These are phyloP conservation scores for Aspergillus saccharolyticus DNA, from an alignment of 495 filamentous ascomycete genomes.

Conservation along the genomic window DNA sequence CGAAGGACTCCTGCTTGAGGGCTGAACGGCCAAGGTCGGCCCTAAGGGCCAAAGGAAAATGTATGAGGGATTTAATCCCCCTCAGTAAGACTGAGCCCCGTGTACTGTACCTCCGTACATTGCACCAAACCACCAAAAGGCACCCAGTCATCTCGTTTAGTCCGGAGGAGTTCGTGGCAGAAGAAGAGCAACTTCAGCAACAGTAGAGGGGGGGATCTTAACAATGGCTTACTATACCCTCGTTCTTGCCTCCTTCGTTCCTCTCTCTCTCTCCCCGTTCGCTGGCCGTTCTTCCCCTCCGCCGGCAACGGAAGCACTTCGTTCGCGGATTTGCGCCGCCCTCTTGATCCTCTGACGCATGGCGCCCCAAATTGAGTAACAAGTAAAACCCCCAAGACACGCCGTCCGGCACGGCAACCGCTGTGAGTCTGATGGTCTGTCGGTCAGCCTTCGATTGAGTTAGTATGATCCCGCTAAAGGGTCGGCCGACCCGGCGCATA, in stretches of 20 bases:
- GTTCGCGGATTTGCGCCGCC: conserved; percentile 12
- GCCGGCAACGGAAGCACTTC: conserved; percentile 1
- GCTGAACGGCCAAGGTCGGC: conserved; percentile 5
- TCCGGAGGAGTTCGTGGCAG: background rate
- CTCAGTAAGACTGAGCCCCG: background rate
- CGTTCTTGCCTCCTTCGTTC: background rate
- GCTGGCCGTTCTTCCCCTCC: background rate
- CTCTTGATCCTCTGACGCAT: conserved; percentile 10
- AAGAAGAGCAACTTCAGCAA: too few species aligned
- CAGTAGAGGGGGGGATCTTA: background rate
- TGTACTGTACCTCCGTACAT: background rate
- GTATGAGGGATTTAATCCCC: conserved; percentile 22
- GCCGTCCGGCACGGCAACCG: background rate
- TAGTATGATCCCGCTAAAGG: background rate
- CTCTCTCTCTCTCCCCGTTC: background rate
- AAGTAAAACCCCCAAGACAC: conserved; percentile 9
- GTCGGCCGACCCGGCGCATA: conserved; percentile 3
- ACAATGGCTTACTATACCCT: background rate
- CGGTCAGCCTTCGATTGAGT: background rate
- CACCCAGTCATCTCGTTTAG: background rate
- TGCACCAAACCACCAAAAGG: background rate
- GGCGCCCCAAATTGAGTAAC: conserved; percentile 19
- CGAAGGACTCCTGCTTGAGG: background rate
- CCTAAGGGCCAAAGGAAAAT: conserved; percentile 1
- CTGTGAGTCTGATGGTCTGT: conserved; percentile 4